Evolutionary conservation across 1,284 basidiomycete species (phyloP).

Genomic region (Rhizoctonia solani): DNA sequence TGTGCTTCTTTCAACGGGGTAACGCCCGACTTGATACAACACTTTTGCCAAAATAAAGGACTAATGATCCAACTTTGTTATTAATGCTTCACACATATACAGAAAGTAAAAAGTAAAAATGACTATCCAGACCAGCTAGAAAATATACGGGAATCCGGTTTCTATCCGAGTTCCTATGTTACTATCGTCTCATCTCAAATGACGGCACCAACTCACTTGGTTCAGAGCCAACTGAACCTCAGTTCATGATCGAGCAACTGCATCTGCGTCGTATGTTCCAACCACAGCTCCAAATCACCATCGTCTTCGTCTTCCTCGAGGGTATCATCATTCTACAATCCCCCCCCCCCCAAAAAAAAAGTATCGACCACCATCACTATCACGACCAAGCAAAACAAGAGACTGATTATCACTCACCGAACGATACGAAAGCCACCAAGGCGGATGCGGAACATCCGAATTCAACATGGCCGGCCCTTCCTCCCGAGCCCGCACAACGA

Average conservation of each 20-base stretch:
- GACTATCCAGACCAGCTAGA: no score
- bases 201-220: neutral
- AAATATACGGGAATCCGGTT: slow-evolving; percentile 18
- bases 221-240: neutral
- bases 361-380: no score
- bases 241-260: neutral
- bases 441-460: slow-evolving; percentile 23
- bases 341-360: no score
- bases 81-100: no score
- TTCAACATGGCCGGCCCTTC: slow-evolving; percentile 1
- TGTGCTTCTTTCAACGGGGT: neutral
- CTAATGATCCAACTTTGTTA: no score
- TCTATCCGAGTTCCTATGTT: no score
- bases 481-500: no score
- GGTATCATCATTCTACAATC: slow-evolving; percentile 22
- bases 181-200: no score
- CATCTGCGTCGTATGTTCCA: slow-evolving; percentile 1
- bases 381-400: neutral
- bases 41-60: neutral
- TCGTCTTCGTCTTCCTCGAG: slow-evolving; percentile 25
- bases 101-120: no score
- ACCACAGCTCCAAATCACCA: slow-evolving; percentile 23
- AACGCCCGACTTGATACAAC: no score
- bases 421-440: slow-evolving; percentile 13
- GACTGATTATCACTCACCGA: slow-evolving; percentile 3